Evolutionary conservation across 768 basidiomycete genomes (phyloP), one percentile per base, ranked within the genome.

Genomic region (Tricholoma bakamatsutake): DNA sequence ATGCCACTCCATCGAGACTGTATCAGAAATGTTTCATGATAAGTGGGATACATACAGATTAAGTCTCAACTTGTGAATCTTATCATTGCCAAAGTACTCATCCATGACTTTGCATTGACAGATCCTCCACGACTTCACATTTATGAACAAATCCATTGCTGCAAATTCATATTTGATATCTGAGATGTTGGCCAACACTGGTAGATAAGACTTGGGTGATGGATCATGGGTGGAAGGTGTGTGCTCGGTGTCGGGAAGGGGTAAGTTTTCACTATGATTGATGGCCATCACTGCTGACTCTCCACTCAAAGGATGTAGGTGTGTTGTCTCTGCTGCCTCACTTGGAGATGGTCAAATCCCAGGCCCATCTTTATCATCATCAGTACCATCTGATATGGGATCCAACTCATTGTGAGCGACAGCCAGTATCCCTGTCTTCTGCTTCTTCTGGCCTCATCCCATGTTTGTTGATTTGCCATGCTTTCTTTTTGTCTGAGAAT

Each of bases 31-130:
- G 33, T 34, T 34, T 3, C 33, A 34, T 34, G 33, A 34, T 34
- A 9, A 34, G 33, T 34, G 12, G 33, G 33, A 34, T 34, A 34
- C 33, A 34, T 34, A 34, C 33, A 34, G 33, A 34, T 2, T 34
- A 34, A 66, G 13, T 8, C 17, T 34, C 33, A 34, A 34, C 37
- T 59, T 13, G n/a, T 60, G 1, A 24, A 24, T 24, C 37, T 37
- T 37, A 37, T 37, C 37, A 12, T 37, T 37, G 10, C 4, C 37
- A 12, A 37, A 37, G 37, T 37, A 37, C 37, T 37, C 37, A 37
- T 37, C 37, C 37, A 37, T 37, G 37, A 37, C 37, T 37, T 37
- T 37, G 37, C 1, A 11, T 37, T 11, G 8, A 37, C 37, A 37
- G 37, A 37, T 37, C 15, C 12, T 37, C 37, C 13, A 5, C 4